Percentiles rank a stretch among this genome's conserved stretches.
These are phyloP conservation scores for Coemansia sp. DNA, from an alignment of 192 early-diverging fungal genomes.

Conservation along the genomic window DNA sequence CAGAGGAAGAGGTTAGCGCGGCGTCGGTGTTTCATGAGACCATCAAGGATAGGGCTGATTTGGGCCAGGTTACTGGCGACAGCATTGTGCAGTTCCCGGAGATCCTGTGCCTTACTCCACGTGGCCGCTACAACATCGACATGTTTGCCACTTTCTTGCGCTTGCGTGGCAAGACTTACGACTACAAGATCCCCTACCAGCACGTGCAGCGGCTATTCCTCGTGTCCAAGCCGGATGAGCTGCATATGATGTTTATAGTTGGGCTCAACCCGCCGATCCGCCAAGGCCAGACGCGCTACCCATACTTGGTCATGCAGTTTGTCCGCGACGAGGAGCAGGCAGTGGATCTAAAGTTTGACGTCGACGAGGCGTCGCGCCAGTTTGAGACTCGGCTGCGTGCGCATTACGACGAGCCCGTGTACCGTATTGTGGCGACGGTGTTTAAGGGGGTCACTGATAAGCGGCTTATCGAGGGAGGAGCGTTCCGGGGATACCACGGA, in stretches of 20 bases:
- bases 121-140: constrained; percentile 91
- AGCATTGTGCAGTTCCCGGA: constrained; percentile 87
- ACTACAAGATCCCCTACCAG: constrained; percentile 92
- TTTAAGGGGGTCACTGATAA: constrained; percentile 79
- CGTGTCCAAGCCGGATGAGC: constrained; percentile 89
- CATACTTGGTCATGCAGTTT: constrained; percentile 95
- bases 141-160: constrained; percentile 89
- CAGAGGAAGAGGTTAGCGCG: constrained; percentile 62
- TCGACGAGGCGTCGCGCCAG: constrained; percentile 64
- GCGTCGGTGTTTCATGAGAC: constrained; percentile 84
- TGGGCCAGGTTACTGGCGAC: constrained; percentile 84
- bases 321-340: constrained; percentile 88
- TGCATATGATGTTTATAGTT: constrained; percentile 90
- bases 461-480: constrained; percentile 68
- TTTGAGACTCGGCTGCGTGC: constrained; percentile 76
- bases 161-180: constrained; percentile 95
- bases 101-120: constrained; percentile 87
- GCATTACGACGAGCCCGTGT: constrained; percentile 82
- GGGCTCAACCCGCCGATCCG: constrained; percentile 94
- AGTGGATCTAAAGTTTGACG: constrained; percentile 76
- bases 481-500: constrained; percentile 68
- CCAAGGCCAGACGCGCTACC: constrained; percentile 95
- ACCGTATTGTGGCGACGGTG: constrained; percentile 80
- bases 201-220: constrained; percentile 82
- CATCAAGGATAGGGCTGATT: constrained; percentile 86